Conservation (phyloP, 495 filamentous ascomycete genomes). For the Cairneyella variabilis region DNA sequence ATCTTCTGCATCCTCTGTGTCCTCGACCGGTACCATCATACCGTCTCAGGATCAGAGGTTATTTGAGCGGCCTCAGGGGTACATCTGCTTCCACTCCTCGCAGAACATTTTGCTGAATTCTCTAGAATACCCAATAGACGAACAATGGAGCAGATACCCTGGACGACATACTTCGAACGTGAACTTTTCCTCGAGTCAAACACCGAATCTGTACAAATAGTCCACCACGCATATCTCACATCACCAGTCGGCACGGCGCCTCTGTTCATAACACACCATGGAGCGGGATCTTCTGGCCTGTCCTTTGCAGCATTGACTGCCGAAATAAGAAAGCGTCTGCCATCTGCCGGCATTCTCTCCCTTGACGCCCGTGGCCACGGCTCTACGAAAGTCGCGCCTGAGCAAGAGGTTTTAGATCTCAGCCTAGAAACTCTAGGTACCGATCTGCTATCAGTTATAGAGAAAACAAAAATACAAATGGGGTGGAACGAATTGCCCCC, state of each 20-base stretch:
- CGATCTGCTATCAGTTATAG: slow-evolving; percentile 69
- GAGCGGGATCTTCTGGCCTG: slow-evolving; percentile 82
- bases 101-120: neutral
- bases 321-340: slow-evolving; percentile 73
- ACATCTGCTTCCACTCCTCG: slow-evolving; percentile 26
- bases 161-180: slow-evolving; percentile 85
- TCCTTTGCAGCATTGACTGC: slow-evolving; percentile 79
- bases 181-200: slow-evolving; percentile 67
- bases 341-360: slow-evolving; percentile 78
- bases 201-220: slow-evolving; percentile 38
- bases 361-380: slow-evolving; percentile 87
- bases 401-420: slow-evolving; percentile 48
- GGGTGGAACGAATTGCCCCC: slow-evolving; percentile 70
- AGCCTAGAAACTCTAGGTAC: slow-evolving; percentile 63
- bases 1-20: slow-evolving; percentile 65
- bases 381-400: slow-evolving; percentile 48
- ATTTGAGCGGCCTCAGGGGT: slow-evolving; percentile 68
- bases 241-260: slow-evolving; percentile 59
- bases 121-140: slow-evolving; percentile 27
- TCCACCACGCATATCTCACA: slow-evolving; percentile 84
- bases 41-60: slow-evolving; percentile 72
- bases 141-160: slow-evolving; percentile 58
- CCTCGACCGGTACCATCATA: slow-evolving; percentile 84
- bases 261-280: slow-evolving; percentile 86
- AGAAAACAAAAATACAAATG: slow-evolving; percentile 58